Evolutionary conservation across 2,329 filamentous ascomycete genomes (phyloP).

Genomic region (Nannizzia gypsea): DNA sequence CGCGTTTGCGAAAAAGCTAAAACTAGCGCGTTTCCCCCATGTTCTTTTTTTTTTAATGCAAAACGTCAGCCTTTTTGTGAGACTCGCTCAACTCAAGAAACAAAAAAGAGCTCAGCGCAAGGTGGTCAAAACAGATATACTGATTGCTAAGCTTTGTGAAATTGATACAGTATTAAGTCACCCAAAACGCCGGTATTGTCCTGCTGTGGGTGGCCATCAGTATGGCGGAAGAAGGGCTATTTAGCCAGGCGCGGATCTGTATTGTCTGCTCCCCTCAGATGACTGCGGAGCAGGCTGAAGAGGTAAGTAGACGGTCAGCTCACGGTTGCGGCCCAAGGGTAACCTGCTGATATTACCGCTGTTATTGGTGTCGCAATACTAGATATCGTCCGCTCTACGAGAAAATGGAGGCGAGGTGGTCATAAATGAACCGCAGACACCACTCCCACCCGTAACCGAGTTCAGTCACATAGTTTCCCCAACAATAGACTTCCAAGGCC

Average conservation of each 20-base stretch:
- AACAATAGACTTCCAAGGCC: constrained; percentile 86
- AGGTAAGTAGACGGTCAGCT: constrained; percentile 28
- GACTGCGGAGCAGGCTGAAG: constrained; percentile 27
- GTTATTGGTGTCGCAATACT: not conserved
- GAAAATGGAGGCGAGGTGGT: constrained; percentile 40
- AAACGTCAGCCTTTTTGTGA: too few relatives aligned
- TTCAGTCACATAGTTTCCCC: constrained; percentile 59
- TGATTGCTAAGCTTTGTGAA: too few relatives aligned
- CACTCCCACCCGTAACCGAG: constrained; percentile 28
- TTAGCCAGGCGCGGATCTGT: constrained; percentile 36
- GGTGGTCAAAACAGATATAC: not conserved
- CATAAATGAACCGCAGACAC: constrained; percentile 28
- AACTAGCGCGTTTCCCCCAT: not conserved
- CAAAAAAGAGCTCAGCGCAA: too few relatives aligned
- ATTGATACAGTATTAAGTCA: too few relatives aligned
- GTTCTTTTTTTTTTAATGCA: too few relatives aligned
- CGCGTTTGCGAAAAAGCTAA: not conserved
- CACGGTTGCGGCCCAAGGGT: not conserved
- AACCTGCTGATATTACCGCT: not conserved
- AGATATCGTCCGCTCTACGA: constrained; percentile 31
- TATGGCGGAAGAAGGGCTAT: constrained; percentile 25
- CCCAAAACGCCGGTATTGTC: too few relatives aligned
- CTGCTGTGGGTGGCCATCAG: not conserved
- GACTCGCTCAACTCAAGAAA: too few relatives aligned
- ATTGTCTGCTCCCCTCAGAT: constrained; percentile 35